A percentile compares a stretch with the other conserved stretches of the same genome.
phyloP scores from a whole-genome alignment of 1,284 basidiomycete species.

The Rhodotorula sp. region DNA sequence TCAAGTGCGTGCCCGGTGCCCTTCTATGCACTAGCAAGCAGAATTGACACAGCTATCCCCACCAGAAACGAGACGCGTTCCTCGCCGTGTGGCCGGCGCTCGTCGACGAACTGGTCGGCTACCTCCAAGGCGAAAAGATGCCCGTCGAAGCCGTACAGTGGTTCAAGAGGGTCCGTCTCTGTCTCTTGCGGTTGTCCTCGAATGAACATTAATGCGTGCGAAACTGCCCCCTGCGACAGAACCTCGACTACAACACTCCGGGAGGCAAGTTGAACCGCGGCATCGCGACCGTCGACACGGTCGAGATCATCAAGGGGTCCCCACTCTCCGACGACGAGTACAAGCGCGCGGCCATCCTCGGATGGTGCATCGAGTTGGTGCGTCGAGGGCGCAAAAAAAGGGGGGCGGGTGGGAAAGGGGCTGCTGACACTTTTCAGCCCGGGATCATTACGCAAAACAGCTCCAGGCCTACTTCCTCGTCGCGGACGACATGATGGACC shows the following conservation, averaged over 20 bases:
- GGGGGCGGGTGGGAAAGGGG: too few species aligned
- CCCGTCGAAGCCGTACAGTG: constrained; percentile 77
- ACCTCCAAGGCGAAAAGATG: constrained; percentile 68
- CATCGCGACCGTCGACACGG: constrained; percentile 89
- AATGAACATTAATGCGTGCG: too few species aligned
- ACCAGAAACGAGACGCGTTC: constrained; percentile 49
- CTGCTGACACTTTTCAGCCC: neutral
- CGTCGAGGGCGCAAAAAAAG: too few species aligned
- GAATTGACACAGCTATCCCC: neutral
- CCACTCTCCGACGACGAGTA: constrained; percentile 75
- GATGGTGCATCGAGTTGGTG: constrained; percentile 94
- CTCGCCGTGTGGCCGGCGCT: constrained; percentile 57
- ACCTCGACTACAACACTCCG: constrained; percentile 89
- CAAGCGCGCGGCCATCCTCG: constrained; percentile 81
- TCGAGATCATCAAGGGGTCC: constrained; percentile 77
- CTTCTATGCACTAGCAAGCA: neutral
- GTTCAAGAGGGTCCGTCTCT: constrained; percentile 72
- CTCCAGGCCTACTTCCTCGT: constrained; percentile 98
- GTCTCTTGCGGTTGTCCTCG: too few species aligned
- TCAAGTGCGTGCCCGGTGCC: neutral
- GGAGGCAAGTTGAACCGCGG: constrained; percentile 97
- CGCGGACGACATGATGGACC: constrained; percentile 97
- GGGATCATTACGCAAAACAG: constrained; percentile 51
- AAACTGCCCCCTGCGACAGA: too few species aligned
- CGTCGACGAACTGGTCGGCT: constrained; percentile 59